Percentiles rank a stretch among this genome's conserved stretches.
These are phyloP conservation scores for Kuraishia floccosa DNA, from an alignment of 805 yeast species.

Conservation along the genomic window DNA sequence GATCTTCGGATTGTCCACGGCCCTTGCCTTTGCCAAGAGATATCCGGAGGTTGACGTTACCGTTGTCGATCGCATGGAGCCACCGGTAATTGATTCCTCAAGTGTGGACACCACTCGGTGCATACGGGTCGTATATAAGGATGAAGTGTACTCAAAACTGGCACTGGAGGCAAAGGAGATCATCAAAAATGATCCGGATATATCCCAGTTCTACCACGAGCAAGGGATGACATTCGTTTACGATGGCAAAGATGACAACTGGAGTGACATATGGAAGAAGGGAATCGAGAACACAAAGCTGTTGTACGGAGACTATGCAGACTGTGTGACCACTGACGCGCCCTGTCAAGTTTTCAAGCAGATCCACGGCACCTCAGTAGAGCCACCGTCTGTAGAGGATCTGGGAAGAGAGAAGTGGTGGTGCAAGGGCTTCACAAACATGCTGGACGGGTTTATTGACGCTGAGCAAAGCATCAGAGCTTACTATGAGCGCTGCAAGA, in stretches of 20 bases:
- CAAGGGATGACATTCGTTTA: conserved; percentile 13
- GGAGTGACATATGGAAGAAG: conserved; percentile 10
- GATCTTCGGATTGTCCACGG: conserved; percentile 37
- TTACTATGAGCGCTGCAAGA: conserved; percentile 12
- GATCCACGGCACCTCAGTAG: conserved; percentile 4
- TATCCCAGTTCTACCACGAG: conserved; percentile 11
- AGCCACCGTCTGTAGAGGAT: not conserved
- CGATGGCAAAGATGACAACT: conserved; percentile 12
- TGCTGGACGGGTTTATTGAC: conserved; percentile 13
- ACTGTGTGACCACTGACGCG: conserved; percentile 5
- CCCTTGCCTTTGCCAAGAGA: conserved; percentile 14
- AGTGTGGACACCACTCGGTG: conserved; percentile 16
- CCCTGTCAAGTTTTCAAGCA: conserved; percentile 4
- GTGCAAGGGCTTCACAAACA: conserved; percentile 13
- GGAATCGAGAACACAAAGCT: conserved; percentile 6
- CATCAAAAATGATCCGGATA: conserved; percentile 10
- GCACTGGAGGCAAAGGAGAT: conserved; percentile 10
- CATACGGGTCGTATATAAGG: conserved; percentile 12
- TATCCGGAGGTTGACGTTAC: conserved; percentile 7
- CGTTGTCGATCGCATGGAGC: conserved; percentile 15
- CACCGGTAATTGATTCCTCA: conserved; percentile 14
- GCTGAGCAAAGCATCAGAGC: conserved; percentile 11
- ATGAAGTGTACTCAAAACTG: conserved; percentile 9
- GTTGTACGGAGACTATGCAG: too few species aligned
- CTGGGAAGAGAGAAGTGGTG: conserved; percentile 7